These are phyloP conservation scores for Beverwykella pulmonaria DNA, from an alignment of 495 filamentous ascomycete species.

Conservation along the genomic window DNA sequence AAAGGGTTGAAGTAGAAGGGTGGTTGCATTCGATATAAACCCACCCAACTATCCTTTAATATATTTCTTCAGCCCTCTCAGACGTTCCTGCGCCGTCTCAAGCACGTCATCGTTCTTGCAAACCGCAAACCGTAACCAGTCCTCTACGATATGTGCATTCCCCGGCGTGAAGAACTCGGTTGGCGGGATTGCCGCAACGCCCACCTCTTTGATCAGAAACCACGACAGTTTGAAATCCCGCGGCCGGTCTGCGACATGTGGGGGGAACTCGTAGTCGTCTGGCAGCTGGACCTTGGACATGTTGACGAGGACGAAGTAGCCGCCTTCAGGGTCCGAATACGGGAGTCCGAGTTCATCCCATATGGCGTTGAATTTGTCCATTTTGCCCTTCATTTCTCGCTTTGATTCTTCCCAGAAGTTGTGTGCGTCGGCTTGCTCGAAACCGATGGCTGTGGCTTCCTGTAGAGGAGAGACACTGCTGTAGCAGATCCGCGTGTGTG, in stretches of 20 bases:
- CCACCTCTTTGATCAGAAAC: conserved; percentile 95
- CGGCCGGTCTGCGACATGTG: conserved; percentile 80
- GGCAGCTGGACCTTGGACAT: conserved; percentile 82
- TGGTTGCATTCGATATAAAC: too few species aligned
- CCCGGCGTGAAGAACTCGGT: conserved; percentile 91
- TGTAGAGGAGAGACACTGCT: conserved; percentile 89
- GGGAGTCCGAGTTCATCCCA: conserved; percentile 88
- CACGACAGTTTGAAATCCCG: conserved; percentile 92
- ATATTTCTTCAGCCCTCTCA: conserved; percentile 84
- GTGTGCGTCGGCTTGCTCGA: conserved; percentile 81
- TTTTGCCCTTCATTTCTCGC: conserved; percentile 85
- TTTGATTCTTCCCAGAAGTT: conserved; percentile 89
- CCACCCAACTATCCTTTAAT: conserved; percentile 46
- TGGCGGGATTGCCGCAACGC: conserved; percentile 92
- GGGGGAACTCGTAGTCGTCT: conserved; percentile 78
- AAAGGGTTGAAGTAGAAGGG: too few species aligned
- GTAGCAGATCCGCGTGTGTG: conserved; percentile 96
- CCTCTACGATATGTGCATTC: conserved; percentile 83
- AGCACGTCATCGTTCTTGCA: conserved; percentile 93
- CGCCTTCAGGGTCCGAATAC: conserved; percentile 92
- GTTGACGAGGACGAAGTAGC: conserved; percentile 95
- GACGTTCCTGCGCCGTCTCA: conserved; percentile 83
- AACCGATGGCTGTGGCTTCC: conserved; percentile 93
- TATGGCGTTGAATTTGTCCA: conserved; percentile 80
- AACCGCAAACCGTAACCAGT: conserved; percentile 93